These are phyloP conservation scores for Lactifluus hygrophoroides DNA, from an alignment of 768 basidiomycete genomes.

Conservation along the genomic window DNA sequence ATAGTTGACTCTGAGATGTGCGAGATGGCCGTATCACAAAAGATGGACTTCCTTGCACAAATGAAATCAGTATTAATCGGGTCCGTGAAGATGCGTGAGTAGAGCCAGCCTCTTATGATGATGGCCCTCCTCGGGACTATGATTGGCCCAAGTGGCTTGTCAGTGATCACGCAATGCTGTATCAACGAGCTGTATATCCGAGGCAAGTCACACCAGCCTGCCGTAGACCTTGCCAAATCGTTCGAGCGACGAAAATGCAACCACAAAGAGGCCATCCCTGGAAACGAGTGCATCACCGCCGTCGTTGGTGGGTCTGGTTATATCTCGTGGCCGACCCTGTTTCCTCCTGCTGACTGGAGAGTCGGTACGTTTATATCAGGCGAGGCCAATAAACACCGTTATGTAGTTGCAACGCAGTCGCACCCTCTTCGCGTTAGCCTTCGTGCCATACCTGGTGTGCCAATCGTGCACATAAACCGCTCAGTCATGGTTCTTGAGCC, in stretches of 20 bases:
- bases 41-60: constrained; percentile 71
- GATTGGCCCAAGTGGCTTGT: constrained; percentile 35
- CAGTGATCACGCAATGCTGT: constrained; percentile 99
- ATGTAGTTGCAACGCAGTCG: constrained; percentile 82
- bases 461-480: constrained; percentile 85
- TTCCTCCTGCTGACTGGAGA: background rate
- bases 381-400: constrained; percentile 83
- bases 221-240: constrained; percentile 83
- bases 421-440: constrained; percentile 59
- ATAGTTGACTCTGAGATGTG: constrained; percentile 88
- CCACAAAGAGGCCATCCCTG: constrained; percentile 78
- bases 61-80: constrained; percentile 75
- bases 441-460: constrained; percentile 72
- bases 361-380: constrained; percentile 34
- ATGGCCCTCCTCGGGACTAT: background rate
- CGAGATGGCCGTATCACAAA: constrained; percentile 53
- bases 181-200: constrained; percentile 89
- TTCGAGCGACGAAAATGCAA: constrained; percentile 95
- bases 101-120: background rate
- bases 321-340: background rate
- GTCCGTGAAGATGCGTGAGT: constrained; percentile 84
- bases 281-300: constrained; percentile 72
- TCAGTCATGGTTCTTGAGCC: constrained; percentile 92
- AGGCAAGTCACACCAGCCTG: constrained; percentile 61
- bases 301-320: constrained; percentile 64